Percentiles rank a stretch among this genome's conserved stretches.
Conservation (phyloP, 805 yeast species). For the Starmerella stigmatis region DNA sequence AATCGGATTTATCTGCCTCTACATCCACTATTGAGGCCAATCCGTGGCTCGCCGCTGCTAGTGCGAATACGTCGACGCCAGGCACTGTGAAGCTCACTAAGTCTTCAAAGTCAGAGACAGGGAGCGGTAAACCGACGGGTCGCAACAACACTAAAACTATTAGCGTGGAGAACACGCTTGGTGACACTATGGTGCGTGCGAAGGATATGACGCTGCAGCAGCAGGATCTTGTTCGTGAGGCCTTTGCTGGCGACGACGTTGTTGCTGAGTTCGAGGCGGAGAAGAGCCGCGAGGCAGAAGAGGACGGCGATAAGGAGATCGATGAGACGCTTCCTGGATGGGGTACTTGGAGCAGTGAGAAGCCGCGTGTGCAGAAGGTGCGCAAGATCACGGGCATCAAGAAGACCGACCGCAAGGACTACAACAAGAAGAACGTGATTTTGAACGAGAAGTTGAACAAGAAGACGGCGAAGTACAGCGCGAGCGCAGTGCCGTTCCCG, state of each 20-base stretch:
- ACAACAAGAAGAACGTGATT: slow-evolving; percentile 65
- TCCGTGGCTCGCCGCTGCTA: slow-evolving; percentile 16
- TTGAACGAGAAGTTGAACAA: slow-evolving; percentile 81
- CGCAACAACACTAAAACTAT: slow-evolving; percentile 23
- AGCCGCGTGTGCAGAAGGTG: slow-evolving; percentile 47
- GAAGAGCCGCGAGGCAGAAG: slow-evolving; percentile 52
- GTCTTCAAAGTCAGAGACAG: background rate
- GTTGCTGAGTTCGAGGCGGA: slow-evolving; percentile 69
- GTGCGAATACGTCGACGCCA: slow-evolving; percentile 2
- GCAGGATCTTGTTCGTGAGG: slow-evolving; percentile 69
- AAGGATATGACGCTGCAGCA: slow-evolving; percentile 26
- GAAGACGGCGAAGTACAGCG: slow-evolving; percentile 73
- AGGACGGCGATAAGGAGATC: slow-evolving; percentile 79
- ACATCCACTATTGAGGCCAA: slow-evolving; percentile 1
- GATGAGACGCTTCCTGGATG: slow-evolving; percentile 90
- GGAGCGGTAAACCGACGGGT: slow-evolving; percentile 32
- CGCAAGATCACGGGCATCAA: slow-evolving; percentile 71
- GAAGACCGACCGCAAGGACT: slow-evolving; percentile 66
- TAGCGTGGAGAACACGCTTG: slow-evolving; percentile 20
- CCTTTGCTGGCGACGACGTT: slow-evolving; percentile 96
- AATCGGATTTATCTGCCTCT: no score
- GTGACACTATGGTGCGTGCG: slow-evolving; percentile 20
- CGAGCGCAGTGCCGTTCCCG: slow-evolving; percentile 89
- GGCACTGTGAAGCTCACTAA: slow-evolving; percentile 10
- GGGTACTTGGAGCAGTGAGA: slow-evolving; percentile 92